A percentile compares a stretch with the other conserved stretches of the same genome.
Conservation (phyloP, 306 rosid genomes). For the Betula pendula region DNA sequence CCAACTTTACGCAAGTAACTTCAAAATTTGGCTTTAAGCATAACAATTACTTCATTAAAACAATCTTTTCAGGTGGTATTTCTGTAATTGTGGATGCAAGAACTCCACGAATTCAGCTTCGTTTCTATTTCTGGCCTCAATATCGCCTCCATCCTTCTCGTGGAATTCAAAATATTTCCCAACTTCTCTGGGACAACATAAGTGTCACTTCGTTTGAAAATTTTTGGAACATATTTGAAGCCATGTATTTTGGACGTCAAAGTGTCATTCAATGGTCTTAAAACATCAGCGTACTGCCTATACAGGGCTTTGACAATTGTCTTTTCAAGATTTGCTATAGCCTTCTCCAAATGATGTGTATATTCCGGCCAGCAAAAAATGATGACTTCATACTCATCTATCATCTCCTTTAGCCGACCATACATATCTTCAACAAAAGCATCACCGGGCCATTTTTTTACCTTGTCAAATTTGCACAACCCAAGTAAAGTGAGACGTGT, state of each 20-base stretch:
- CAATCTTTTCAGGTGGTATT: slow-evolving; percentile 19
- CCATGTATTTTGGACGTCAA: slow-evolving; percentile 35
- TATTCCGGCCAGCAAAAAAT: slow-evolving; percentile 37
- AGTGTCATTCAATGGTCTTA: slow-evolving; percentile 32
- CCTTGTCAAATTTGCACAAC: slow-evolving; percentile 40
- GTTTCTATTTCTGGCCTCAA: slow-evolving; percentile 35
- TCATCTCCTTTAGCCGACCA: slow-evolving; percentile 17
- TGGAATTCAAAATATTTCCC: slow-evolving; percentile 33
- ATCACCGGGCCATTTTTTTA: slow-evolving; percentile 31
- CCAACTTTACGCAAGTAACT: slow-evolving; percentile 32
- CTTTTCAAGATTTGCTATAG: slow-evolving; percentile 36
- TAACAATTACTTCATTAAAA: slow-evolving; percentile 28
- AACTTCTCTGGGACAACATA: slow-evolving; percentile 36
- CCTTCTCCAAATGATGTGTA: slow-evolving; percentile 31
- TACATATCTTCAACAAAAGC: slow-evolving; percentile 33
- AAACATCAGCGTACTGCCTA: slow-evolving; percentile 29
- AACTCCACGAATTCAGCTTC: slow-evolving; percentile 28
- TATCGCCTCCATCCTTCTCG: slow-evolving; percentile 34
- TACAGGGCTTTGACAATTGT: slow-evolving; percentile 33
- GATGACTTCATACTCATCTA: slow-evolving; percentile 35
- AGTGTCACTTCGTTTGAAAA: slow-evolving; percentile 24
- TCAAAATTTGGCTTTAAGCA: slow-evolving; percentile 34
- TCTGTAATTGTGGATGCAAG: slow-evolving; percentile 25
- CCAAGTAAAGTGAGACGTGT: slow-evolving; percentile 30
- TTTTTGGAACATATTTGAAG: slow-evolving; percentile 34